Evolutionary conservation across 495 filamentous ascomycete species (phyloP).

Genomic region (Podospora appendiculata): DNA sequence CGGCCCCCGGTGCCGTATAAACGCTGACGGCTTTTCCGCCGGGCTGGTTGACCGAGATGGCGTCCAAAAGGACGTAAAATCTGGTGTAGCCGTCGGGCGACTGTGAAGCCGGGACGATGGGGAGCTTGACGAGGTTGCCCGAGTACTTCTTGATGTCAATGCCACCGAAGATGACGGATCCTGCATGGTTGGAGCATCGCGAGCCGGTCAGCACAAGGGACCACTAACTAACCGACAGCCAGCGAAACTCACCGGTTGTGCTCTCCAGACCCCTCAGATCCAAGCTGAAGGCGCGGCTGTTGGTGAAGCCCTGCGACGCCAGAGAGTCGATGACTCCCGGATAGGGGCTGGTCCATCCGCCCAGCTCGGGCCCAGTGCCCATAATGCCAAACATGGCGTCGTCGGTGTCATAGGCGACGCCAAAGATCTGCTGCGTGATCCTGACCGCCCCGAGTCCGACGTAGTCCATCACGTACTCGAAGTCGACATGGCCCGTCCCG

Average conservation of each 20-base stretch:
- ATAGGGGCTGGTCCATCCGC: slow-evolving; percentile 44
- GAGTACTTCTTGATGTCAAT: slow-evolving; percentile 79
- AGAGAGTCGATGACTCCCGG: slow-evolving; percentile 58
- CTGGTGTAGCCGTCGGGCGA: slow-evolving; percentile 12
- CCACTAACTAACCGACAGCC: slow-evolving; percentile 37
- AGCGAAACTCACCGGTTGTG: too few species aligned
- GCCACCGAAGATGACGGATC: slow-evolving; percentile 68
- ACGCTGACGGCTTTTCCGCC: slow-evolving; percentile 7
- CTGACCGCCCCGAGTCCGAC: slow-evolving; percentile 13
- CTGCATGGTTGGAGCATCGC: slow-evolving; percentile 30
- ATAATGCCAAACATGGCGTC: slow-evolving; percentile 53
- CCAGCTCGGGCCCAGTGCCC: slow-evolving; percentile 56
- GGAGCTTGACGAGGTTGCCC: slow-evolving; percentile 50
- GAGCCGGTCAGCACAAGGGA: not conserved
- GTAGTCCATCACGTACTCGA: slow-evolving; percentile 25
- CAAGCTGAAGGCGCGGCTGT: slow-evolving; percentile 64
- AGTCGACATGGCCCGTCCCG: slow-evolving; percentile 13
- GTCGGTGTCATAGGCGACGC: slow-evolving; percentile 24
- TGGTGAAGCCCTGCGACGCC: slow-evolving; percentile 50
- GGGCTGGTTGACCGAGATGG: slow-evolving; percentile 12
- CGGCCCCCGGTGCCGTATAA: slow-evolving; percentile 2
- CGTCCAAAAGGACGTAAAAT: slow-evolving; percentile 10
- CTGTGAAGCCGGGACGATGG: slow-evolving; percentile 20
- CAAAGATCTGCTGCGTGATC: slow-evolving; percentile 34
- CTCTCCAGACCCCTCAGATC: slow-evolving; percentile 33